Evolutionary conservation across 208 protist species (phyloP), one percentile per base, ranked within the genome.

Genomic region (Trypanosoma scelopori): DNA sequence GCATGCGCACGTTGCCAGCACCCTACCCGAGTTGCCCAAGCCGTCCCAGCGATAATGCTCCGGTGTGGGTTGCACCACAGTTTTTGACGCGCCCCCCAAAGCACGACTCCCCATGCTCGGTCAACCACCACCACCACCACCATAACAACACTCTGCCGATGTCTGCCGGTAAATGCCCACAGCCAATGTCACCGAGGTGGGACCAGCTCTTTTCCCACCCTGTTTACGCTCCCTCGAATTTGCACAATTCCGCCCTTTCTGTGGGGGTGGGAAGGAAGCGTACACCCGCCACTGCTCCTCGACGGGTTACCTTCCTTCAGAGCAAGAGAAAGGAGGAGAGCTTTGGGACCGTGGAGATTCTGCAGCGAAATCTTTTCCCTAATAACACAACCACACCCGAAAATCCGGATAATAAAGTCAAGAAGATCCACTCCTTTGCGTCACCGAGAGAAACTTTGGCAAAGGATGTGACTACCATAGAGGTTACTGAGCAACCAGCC

Each of bases 201-300:
- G 48, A 67, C 60, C 32, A 15, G 41, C 6, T 66, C 42, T 62
- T 63, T 58, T 23, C 55, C 2, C 53, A 32, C 42, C 59, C 51
- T 28, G 12, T 46, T 1, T 64, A 42, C 58, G 30, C 49, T 20
- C 5, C 43, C 32, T 23, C n/a, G 49, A 3, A 28, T 45, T 41
- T 15, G 7, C 30, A 65, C 49, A 47, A 5, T 28, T 28, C 49
- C 25, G 9, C 3, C 0, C 18, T 46, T 6, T 3, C 30, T 56
- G 42, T 39, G 0, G 49, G 13, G 16, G 41, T 64, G 45, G 46
- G 49, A 25, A 41, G 35, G 15, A 41, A 51, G 22, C 1, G 37
- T 6, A 74, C 69, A 51, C 69, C 69, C 16, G 35, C 35, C n/a
- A 74, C 69, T n/a, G 69, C 61, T 51, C 69, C 69, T 49, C 50